Base-by-base conservation (phyloP, 2,329 filamentous ascomycete species). In the Hortaea sp. region DNA sequence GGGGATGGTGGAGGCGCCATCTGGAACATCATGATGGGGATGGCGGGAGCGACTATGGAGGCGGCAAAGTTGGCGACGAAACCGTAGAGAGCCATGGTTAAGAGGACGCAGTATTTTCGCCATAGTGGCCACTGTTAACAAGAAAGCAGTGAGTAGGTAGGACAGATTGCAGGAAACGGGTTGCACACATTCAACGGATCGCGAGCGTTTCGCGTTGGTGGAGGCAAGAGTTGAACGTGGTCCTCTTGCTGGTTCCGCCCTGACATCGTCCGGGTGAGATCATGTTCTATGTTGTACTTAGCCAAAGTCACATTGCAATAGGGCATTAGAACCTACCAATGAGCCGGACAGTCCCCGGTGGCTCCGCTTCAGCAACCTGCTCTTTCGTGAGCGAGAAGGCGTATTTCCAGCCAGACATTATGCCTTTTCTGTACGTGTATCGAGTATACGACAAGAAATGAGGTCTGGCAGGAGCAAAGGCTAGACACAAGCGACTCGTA, bases 301-400 rank as follows among this genome's bases (percentile, higher is more conserved):
- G 37, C 20, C 7, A 20, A 5, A 20, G 13, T 3, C 2, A 7
- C 11, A 7, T 12, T 10, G 27, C 6, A 7, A 7, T 27, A 9
- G 41, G n/a, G 2, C 6, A 10, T 1, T 27, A 6, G 5, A 10
- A 46, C 60, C 40, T 57, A 67, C 66, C 66, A 40, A 69, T 58
- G 7, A 69, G 57, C 13, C 57, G 58, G 3, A 61, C 56, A 7
- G 67, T 70, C 10, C 67, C 67, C 12, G 66, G 66, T 5, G 67
- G 67, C 44, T 61, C 63, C 6, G 63, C 63, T 45, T 62, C 60
- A 28, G 51, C 56, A 7, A 69, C 61, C 48, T 69, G 63, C 28
- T 61, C 56, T 46, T 69, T 68, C 1, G 66, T 64, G 11, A 69
- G 51, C 7, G 55, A 55, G 46, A 69, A 68, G 0, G 65, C 66